Evolutionary conservation across 768 basidiomycete species (phyloP), one percentile per base, ranked within the genome.

Genomic region (Rubroboletus satanas): DNA sequence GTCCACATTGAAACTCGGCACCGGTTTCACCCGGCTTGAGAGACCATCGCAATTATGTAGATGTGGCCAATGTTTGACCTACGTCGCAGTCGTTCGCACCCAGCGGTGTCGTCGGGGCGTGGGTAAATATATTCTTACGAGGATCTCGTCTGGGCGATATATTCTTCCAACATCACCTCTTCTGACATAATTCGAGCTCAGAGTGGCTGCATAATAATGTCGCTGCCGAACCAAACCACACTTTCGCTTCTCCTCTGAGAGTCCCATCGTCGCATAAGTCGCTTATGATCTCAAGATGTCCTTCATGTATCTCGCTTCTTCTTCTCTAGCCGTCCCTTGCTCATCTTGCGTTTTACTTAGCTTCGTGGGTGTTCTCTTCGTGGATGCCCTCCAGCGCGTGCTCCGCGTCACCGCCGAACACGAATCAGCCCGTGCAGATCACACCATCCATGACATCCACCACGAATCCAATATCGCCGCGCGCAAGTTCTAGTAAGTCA

Each of bases 361-460:
- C 58, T 94, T 95, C 65, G 84, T 97, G 2, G 90, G 76, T 1
- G 80, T 98, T 4, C 79, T 98, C 43, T 98, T 97, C 67, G 78
- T 85, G 14, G 96, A 98, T 62, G 93, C 96, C 29, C 76, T 97
- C 33, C 94, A 97, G 71, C 84, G 95, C 57, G 94, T 98, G 90
- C 83, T 87, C 75, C 83, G 87, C 44, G 80, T 91, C 18, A 81
- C 82, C 10, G 81, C 87, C 4, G 90, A 93, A 67, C 67, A 80
- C 0, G 88, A 93, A 35, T 62, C 80, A 18, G 84, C 87, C 12
- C 91, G 87, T 63, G 66, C 75, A 32, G 79, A 79, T 2, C 73
- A 72, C 49, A 77, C 77, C 8, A 66, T 75, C 49, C 79, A 73
- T 14, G 80, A 93, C 66, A 80, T 84, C 14, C 80, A 89, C 43